A percentile compares a stretch with the other conserved stretches of the same genome.
Evolutionary conservation across 805 yeast genomes (phyloP).

Genomic region (Ogataea sp.): DNA sequence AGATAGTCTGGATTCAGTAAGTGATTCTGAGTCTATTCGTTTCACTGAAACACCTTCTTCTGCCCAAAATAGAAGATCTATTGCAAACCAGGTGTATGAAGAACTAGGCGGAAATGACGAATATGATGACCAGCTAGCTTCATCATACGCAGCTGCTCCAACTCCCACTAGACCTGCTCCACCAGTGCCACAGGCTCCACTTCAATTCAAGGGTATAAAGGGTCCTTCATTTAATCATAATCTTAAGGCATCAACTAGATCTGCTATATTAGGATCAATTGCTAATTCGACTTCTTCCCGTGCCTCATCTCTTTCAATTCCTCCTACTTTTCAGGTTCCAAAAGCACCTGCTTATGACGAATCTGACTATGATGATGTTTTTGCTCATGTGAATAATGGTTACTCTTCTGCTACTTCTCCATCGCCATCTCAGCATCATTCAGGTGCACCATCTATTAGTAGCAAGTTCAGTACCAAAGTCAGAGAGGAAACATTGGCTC

Average conservation of each 20-base stretch:
- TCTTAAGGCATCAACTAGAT: conserved; percentile 17
- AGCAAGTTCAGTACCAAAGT: background rate
- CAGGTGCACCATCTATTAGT: background rate
- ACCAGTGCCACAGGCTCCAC: conserved; percentile 34
- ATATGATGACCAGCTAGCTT: background rate
- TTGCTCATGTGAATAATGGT: background rate
- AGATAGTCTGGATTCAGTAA: background rate
- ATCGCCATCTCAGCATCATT: background rate
- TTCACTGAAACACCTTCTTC: background rate
- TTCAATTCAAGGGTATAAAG: conserved; percentile 55
- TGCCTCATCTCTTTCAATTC: background rate
- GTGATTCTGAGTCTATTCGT: background rate
- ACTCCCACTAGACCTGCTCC: too few relatives aligned
- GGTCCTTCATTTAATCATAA: conserved; percentile 45
- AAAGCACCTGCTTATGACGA: background rate
- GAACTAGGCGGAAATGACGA: background rate
- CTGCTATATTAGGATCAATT: conserved; percentile 22
- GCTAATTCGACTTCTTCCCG: conserved; percentile 26
- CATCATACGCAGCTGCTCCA: too few relatives aligned
- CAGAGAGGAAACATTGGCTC: conserved; percentile 1
- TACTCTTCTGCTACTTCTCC: too few relatives aligned
- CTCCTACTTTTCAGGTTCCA: background rate
- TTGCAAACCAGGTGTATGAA: background rate
- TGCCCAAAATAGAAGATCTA: background rate
- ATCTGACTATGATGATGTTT: too few relatives aligned